Base-by-base conservation (phyloP, 345 rosid genomes). In the Barbarea vulgaris region DNA sequence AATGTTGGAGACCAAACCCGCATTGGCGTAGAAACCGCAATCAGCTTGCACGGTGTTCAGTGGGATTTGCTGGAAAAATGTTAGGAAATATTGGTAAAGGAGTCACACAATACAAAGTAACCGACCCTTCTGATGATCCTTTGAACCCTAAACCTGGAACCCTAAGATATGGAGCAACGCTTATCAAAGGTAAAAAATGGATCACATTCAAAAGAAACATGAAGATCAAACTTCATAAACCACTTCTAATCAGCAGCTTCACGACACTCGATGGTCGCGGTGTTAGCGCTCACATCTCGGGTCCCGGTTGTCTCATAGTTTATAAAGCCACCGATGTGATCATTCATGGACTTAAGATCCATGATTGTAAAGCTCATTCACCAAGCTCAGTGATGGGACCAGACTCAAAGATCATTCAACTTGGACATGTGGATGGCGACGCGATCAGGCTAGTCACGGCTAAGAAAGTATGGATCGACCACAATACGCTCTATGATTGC, bases 261-360 rank as follows among this genome's bases (percentile, higher is more conserved):
- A 89, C 93, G 0, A 59, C 90, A 74, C 84, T 94, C n/a, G 97
- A 91, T 51, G 95, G 87, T 7, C 88, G 91, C 0, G 90, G 95
- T 18, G 85, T 68, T 6, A 80, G 71, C 9, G 86, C 85, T 47
- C 87, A 88, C 41, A 77, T 94, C 24, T 58, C 85, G 0, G 94
- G 88, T 19, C 80, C 68, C 2, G 95, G 82, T 28, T 91, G 97
- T 69, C 83, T 93, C 13, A 7, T 85, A 13, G 79, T 89, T 61
- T 80, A 85, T 34, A 80, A 52, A 84, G 91, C 90, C 24, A 85
- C 77, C 1, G 83, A 89, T 76, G 85, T 87, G 21, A 91, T 91
- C 80, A 86, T 88, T 72, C 97, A 93, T 51, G 91, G 94, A 11
- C 73, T 91, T 3, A 78, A 80, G 30, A 89, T 91, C 75, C 91